Evolutionary conservation across 1,284 basidiomycete genomes (phyloP).

Genomic region (Ustilago loliicola): DNA sequence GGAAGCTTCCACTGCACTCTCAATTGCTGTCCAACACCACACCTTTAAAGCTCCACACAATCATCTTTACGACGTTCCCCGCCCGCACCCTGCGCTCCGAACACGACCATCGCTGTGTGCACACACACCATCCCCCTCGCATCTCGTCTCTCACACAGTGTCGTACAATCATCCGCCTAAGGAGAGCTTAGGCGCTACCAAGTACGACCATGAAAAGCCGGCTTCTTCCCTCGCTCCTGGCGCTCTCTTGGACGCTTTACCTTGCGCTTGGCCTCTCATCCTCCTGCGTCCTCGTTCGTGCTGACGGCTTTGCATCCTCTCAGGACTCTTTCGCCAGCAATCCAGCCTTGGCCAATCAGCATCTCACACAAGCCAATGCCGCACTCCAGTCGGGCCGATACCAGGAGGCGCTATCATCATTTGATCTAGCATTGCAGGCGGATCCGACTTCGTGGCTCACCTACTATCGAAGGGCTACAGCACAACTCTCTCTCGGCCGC

Average conservation of each 20-base stretch:
- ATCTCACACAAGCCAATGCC: slow-evolving; percentile 56
- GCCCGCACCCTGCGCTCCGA: not conserved
- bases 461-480: slow-evolving; percentile 68
- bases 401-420: slow-evolving; percentile 59
- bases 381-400: slow-evolving; percentile 61
- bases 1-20: slow-evolving; percentile 5
- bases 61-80: not conserved
- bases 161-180: not conserved
- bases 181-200: not conserved
- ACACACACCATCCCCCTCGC: not conserved
- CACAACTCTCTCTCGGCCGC: slow-evolving; percentile 66
- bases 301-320: slow-evolving; percentile 17
- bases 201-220: slow-evolving; percentile 26
- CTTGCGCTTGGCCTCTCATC: slow-evolving; percentile 37
- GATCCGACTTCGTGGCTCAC: slow-evolving; percentile 63
- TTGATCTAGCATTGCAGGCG: slow-evolving; percentile 56
- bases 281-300: slow-evolving; percentile 24
- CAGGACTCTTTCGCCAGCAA: slow-evolving; percentile 24
- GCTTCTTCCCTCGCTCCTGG: slow-evolving; percentile 43
- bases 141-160: not conserved
- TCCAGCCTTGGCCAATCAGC: slow-evolving; percentile 36
- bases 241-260: slow-evolving; percentile 45
- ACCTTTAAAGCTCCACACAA: not conserved
- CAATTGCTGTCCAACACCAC: not conserved
- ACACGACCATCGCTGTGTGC: not conserved